Percentiles rank a stretch among this genome's conserved stretches.
Evolutionary conservation across 1,139 yeast species (phyloP).

Genomic region (Sugiyamaella pinicola): DNA sequence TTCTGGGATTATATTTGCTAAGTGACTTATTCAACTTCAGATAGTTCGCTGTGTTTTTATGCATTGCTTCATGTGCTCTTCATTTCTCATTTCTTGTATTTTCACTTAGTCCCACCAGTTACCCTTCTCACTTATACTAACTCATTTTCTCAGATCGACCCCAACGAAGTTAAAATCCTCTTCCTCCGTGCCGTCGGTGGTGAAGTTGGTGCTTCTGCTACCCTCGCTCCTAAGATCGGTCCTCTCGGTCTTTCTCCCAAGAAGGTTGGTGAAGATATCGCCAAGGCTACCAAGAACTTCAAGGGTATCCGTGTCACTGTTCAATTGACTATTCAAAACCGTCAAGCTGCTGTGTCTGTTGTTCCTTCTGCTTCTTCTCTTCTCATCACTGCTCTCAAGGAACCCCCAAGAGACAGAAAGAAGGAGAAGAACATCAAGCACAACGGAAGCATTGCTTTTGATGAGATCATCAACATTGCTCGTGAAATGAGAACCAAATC

Average conservation of each 20-base stretch:
- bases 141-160: constrained; percentile 67
- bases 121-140: too few relatives aligned
- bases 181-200: constrained; percentile 99
- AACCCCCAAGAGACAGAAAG: constrained; percentile 99
- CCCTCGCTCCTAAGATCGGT: constrained; percentile 99
- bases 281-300: constrained; percentile 99
- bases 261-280: constrained; percentile 99
- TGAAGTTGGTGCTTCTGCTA: constrained; percentile 99
- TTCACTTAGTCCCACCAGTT: background rate
- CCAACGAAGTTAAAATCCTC: constrained; percentile 96
- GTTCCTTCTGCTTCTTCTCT: constrained; percentile 99
- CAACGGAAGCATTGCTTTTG: constrained; percentile 97
- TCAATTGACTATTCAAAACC: constrained; percentile 98
- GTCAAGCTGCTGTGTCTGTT: constrained; percentile 99
- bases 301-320: constrained; percentile 99
- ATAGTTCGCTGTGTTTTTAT: too few relatives aligned
- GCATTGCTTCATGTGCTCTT: too few relatives aligned
- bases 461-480: constrained; percentile 96
- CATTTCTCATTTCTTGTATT: background rate
- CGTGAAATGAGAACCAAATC: constrained; percentile 98
- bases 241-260: constrained; percentile 99
- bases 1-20: too few relatives aligned
- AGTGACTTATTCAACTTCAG: too few relatives aligned
- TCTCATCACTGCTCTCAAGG: constrained; percentile 98
- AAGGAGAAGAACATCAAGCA: constrained; percentile 99